Evolutionary conservation across 2,329 filamentous ascomycete genomes (phyloP), one percentile per base, ranked within the genome.

Genomic region (Trichoderma cornu-damae): DNA sequence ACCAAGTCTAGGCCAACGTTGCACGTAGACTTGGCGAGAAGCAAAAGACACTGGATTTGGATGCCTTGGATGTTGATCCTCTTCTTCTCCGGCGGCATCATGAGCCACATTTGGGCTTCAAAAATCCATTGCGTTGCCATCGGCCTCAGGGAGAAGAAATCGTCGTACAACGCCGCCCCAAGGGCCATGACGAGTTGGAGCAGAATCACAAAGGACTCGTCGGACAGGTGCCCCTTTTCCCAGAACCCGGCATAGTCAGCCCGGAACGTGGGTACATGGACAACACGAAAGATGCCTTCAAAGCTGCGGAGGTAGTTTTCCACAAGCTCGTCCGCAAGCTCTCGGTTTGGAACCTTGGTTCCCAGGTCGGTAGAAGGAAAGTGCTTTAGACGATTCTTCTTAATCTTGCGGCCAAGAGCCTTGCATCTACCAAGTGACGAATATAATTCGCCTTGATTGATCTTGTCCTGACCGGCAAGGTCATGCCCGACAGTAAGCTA

Each of bases 231-330:
- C 0, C 75, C 73, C 14, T 73, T 72, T 30, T 73, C 67, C 78
- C 78, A 82, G 65, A 78, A 79, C 2, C 66, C 63, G 8, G 74
- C 72, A 61, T 85, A 86, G 30, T 83, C 78, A 9, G 71, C 71
- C 43, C 74, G 70, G 60, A 87, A 86, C 0, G 77, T 78, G 0
- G 83, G 82, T 1, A 81, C 66, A 64, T 87, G 79, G 7, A 87
- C 58, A 22, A 87, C 74, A 2, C 84, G 76, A 60, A 81, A 76
- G 14, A 80, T 77, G 1, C 79, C 77, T 63, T 86, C 82, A 40
- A 81, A 76, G 0, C 78, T 79, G 47, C 79, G 72, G 16, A 87
- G 69, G 69, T 85, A 85, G 28, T 72, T 67, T 7, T 78, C 72
- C 14, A 84, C 69, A 1, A 85, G 73, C 51, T 74, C 67, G 58